Percentiles rank a stretch among this genome's conserved stretches.
phyloP scores from a whole-genome alignment of 768 basidiomycete species.

The Hebeloma cylindrosporum region DNA sequence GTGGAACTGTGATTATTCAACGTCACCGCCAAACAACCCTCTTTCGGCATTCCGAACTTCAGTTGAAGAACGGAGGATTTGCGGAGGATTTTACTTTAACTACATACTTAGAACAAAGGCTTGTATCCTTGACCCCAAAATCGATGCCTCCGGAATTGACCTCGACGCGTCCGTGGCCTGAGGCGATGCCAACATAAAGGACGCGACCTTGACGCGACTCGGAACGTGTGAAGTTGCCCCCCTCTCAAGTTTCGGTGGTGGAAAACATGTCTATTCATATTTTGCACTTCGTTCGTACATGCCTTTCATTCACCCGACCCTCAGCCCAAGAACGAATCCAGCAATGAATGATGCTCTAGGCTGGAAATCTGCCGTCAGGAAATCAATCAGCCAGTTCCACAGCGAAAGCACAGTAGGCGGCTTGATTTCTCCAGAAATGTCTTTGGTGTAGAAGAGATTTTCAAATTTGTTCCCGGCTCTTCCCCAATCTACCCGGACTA shows the following conservation, averaged over 20 bases:
- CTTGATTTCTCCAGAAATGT: slow-evolving; percentile 49
- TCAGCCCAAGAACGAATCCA: slow-evolving; percentile 77
- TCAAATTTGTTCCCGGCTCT: slow-evolving; percentile 67
- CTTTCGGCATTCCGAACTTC: too few relatives aligned
- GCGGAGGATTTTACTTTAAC: too few relatives aligned
- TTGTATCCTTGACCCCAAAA: too few relatives aligned
- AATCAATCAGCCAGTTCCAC: slow-evolving; percentile 71
- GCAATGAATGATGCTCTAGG: slow-evolving; percentile 85
- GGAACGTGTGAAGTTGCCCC: too few relatives aligned
- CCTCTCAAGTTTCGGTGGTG: too few relatives aligned
- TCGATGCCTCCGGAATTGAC: too few relatives aligned
- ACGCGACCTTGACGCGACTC: too few relatives aligned
- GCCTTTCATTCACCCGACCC: slow-evolving; percentile 59
- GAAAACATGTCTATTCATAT: too few relatives aligned
- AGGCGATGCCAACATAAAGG: too few relatives aligned
- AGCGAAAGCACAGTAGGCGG: slow-evolving; percentile 66
- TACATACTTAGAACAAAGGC: too few relatives aligned
- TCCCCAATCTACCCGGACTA: slow-evolving; percentile 84
- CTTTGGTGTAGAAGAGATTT: slow-evolving; percentile 64
- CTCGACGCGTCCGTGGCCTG: too few relatives aligned
- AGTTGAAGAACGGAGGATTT: too few relatives aligned
- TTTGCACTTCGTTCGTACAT: neutral
- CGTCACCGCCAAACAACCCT: neutral
- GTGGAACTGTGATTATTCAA: slow-evolving; percentile 1
- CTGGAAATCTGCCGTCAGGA: slow-evolving; percentile 92